Conservation (phyloP, 2,329 filamentous ascomycete species). For the Arthrocladium fulminans region DNA sequence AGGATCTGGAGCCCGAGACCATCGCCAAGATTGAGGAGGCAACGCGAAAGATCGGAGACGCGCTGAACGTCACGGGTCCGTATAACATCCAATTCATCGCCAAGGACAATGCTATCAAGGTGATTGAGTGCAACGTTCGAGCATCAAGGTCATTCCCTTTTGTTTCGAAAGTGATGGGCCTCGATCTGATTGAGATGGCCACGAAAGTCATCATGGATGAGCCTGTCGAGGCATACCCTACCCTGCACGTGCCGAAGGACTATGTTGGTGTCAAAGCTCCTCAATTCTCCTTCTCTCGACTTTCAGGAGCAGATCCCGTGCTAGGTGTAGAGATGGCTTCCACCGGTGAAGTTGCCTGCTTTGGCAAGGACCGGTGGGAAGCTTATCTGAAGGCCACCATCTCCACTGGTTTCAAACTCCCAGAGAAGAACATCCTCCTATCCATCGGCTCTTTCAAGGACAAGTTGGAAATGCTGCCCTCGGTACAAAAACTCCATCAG, state of each 20-base stretch:
- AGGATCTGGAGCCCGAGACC: constrained; percentile 83
- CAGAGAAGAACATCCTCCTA: constrained; percentile 87
- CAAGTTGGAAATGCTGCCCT: constrained; percentile 93
- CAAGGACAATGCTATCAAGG: constrained; percentile 99
- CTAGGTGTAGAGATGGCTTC: constrained; percentile 98
- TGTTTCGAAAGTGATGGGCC: constrained; percentile 96
- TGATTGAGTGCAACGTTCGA: constrained; percentile 97
- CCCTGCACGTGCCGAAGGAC: constrained; percentile 63
- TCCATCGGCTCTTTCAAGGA: constrained; percentile 98
- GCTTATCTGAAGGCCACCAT: constrained; percentile 94
- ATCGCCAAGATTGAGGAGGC: constrained; percentile 88
- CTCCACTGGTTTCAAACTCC: constrained; percentile 91
- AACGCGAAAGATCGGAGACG: constrained; percentile 86
- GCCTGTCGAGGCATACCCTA: constrained; percentile 73
- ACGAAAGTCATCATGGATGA: constrained; percentile 91
- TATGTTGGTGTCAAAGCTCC: constrained; percentile 96
- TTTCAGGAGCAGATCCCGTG: constrained; percentile 91
- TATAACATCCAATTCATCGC: constrained; percentile 99
- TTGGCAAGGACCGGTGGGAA: constrained; percentile 92
- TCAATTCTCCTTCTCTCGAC: constrained; percentile 96
- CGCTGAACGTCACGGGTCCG: constrained; percentile 89
- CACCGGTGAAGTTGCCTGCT: constrained; percentile 94
- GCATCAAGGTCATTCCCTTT: constrained; percentile 96
- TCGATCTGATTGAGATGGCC: constrained; percentile 96
- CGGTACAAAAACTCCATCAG: constrained; percentile 77